Evolutionary conservation across 441 rosid genomes (phyloP), one percentile per base, ranked within the genome.

Genomic region (Viola pubescens): DNA sequence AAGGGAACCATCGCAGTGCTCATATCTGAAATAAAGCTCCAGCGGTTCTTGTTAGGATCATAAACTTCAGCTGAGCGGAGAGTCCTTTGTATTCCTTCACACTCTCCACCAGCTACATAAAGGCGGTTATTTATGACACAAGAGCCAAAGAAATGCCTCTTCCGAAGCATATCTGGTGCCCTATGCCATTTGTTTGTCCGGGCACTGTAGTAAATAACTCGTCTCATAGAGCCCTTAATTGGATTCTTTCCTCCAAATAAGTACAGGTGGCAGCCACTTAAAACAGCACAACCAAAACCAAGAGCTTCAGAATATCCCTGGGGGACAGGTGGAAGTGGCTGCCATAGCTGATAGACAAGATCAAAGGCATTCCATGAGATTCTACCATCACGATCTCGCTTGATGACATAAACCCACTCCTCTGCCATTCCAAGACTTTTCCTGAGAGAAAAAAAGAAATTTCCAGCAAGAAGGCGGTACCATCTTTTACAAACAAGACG

Each of bases 281-380:
- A 79, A 59, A 90, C 95, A 66, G 95, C 97, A 49, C 95, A 90
- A 58, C 95, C 97, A 65, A 90, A 90, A 66, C 97, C 97, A 63
- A 88, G 81, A 60, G 91, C 94, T 70, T 81, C 97, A 0, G 97
- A 81, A 65, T 90, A 90, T 51, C 85, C 95, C 37, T 80, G 84
- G 0, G 97, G 97, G 63, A 90, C 88, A 0, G 95, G 95, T 44
- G 97, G 94, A 65, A 89, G 95, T n/a, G 97, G 97, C 71, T 87
- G 97, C 86, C 91, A 82, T 9, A 82, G 73, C 73, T 90, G 95
- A 64, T 76, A 76, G 51, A 68, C 68, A 1, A 95, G 95, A 65
- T 90, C 97, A 55, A 85, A 89, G 0, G 89, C 85, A 78, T 87
- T 86, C 95, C 95, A 90, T 1, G 97, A 83, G 66, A 87, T 82